Base-by-base conservation (phyloP, 2,329 filamentous ascomycete species). In the Trichophyton schoenleinii region DNA sequence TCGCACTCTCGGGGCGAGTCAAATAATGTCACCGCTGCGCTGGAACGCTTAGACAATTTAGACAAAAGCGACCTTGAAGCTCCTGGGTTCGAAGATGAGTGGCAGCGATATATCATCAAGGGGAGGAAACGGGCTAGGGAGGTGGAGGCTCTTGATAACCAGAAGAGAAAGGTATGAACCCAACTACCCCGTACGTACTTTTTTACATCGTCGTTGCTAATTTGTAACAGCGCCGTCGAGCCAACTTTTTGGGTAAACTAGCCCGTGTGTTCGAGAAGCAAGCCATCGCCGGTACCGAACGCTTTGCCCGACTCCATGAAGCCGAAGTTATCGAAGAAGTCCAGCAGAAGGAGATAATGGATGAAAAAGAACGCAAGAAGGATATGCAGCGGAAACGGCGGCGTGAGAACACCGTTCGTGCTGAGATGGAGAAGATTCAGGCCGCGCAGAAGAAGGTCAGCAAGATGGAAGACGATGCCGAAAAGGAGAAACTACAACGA, bases 291-390 rank as follows among this genome's bases (percentile, higher is more conserved):
- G 89, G 89, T 44, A 88, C 88, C 68, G 81, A 86, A 60, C 85
- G 89, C 36, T 96, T 89, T 72, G 84, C 89, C 63, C 81, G 87
- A 13, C 78, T 86, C 53, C 86, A 94, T 71, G 91, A 91, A 70
- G 83, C 88, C 18, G 86, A 88, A 46, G 92, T 94, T 1, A 82
- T 92, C 63, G 83, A 88, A 60, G 87, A 96, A 68, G 92, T 97
- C 1, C 88, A 94, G 66, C 87, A 91, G 64, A 89, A 90, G 66
- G 92, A 96, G 72, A 81, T 96, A 6, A 87, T 88, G 63, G 91
- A 92, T 64, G 94, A 99, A 74, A 99, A 99, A 77, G 94, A 99
- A 75, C 89, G 94, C 66, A 99, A 99, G 79, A 99, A 99, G 78
- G 94, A 99, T 71, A 97, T 99, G 90, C 94, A 99, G 73, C 88